Base-by-base conservation (phyloP, 257 asterid genomes). In the Solanum medicagineum region DNA sequence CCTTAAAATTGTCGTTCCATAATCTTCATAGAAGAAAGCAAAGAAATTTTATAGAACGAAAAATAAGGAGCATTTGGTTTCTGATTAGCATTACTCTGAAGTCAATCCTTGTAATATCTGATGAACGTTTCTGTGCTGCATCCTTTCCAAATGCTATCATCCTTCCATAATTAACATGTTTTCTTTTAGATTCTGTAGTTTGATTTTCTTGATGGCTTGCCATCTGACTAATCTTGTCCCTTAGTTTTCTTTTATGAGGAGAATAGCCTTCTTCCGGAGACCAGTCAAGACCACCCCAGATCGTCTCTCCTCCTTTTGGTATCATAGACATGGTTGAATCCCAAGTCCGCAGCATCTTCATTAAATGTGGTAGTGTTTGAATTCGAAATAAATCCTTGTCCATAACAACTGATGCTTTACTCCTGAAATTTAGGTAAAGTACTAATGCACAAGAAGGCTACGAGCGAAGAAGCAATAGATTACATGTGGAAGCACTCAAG, bases 281-380 rank as follows among this genome's bases (percentile, higher is more conserved):
- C 98, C 98, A 94, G 84, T 95, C 97, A 85, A 95, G 93, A 87
- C 91, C 95, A 85, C 98, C 98, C 98, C 98, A 95, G 71, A 95
- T 95, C 32, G 94, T 92, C 63, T 95, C 95, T 77, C 98, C 98
- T 85, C 98, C 98, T 90, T 87, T 95, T 32, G 98, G 98, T 84
- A 95, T 89, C 98, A 95, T 94, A 1, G 98, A 95, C 97, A 95
- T 93, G 57, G 97, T 94, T 45, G 98, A 92, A 89, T 95, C 98
- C 98, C 98, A 95, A 81, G 98, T 94, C 73, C 98, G 90, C 2
- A 97, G 90, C 98, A 95, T 95, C 93, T 80, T 94, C 98, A 95
- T 95, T 71, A 95, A 81, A 87, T 94, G 94, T 86, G 93, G 98
- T 65, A 95, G 88, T 47, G 98, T 95, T 89, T 94, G 97, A 86